Evolutionary conservation across 257 asterid genomes (phyloP).

Genomic region (Solanum rostratum): DNA sequence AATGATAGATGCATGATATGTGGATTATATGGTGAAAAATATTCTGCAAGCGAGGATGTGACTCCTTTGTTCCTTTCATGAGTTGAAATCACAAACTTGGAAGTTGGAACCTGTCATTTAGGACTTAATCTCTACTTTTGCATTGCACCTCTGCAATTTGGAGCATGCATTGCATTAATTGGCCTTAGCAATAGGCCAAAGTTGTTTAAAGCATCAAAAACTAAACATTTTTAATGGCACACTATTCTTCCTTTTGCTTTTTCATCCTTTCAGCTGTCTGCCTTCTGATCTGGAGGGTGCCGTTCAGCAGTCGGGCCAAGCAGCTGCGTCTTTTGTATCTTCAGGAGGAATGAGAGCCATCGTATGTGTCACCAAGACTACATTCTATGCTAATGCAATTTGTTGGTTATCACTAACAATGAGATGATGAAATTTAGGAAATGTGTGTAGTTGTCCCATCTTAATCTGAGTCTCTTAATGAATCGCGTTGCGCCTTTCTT

Average conservation of each 20-base stretch:
- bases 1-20: neutral
- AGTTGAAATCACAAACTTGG: neutral
- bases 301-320: slow-evolving; percentile 78
- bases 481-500: neutral
- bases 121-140: neutral
- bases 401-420: neutral
- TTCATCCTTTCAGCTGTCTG: slow-evolving; percentile 58
- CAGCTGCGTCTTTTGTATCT: slow-evolving; percentile 71
- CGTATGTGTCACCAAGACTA: slow-evolving; percentile 27
- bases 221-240: neutral
- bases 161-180: neutral
- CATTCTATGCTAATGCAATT: neutral
- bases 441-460: neutral
- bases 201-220: neutral
- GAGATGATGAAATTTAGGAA: neutral
- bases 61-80: neutral
- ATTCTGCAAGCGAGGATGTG: neutral
- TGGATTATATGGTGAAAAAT: neutral
- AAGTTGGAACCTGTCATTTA: neutral
- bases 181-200: neutral
- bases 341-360: slow-evolving; percentile 85
- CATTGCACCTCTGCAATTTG: neutral
- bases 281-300: slow-evolving; percentile 97
- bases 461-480: neutral
- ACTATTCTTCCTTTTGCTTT: neutral